Percentiles rank a stretch among this genome's conserved stretches.
phyloP scores from a whole-genome alignment of 169 alveolate genomes.

The Prorocentrum cordatum region DNA sequence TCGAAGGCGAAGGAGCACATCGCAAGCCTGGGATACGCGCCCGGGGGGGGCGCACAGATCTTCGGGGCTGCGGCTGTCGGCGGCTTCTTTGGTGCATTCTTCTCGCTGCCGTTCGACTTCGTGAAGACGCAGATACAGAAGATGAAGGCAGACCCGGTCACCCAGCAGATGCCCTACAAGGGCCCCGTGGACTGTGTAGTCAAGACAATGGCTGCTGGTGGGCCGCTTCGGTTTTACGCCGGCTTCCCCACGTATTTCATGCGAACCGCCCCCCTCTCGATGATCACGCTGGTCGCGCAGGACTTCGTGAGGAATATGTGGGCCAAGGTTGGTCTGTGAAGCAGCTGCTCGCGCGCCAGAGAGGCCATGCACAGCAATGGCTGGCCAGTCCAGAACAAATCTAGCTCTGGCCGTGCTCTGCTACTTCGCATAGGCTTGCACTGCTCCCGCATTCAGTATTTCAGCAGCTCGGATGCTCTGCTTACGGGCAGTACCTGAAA shows the following conservation, averaged over 20 bases:
- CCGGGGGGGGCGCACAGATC: background rate
- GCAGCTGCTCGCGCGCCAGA: no score
- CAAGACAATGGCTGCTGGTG: background rate
- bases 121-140: conserved; percentile 14
- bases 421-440: no score
- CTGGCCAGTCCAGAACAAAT: no score
- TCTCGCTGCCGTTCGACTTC: conserved; percentile 6
- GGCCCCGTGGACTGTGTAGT: background rate
- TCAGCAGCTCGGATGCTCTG: no score
- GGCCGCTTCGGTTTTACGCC: background rate
- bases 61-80: background rate
- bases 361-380: no score
- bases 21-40: background rate
- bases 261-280: background rate
- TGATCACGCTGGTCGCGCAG: background rate
- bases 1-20: background rate
- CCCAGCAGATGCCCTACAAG: conserved; percentile 5
- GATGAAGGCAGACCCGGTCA: background rate
- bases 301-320: background rate
- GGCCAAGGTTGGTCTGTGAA: background rate
- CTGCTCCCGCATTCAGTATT: no score
- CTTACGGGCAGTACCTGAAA: no score
- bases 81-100: background rate
- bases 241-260: background rate
- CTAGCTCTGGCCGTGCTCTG: no score